Conservation (phyloP, 148 eudicot genomes). For the Fagopyrum esculentum region DNA sequence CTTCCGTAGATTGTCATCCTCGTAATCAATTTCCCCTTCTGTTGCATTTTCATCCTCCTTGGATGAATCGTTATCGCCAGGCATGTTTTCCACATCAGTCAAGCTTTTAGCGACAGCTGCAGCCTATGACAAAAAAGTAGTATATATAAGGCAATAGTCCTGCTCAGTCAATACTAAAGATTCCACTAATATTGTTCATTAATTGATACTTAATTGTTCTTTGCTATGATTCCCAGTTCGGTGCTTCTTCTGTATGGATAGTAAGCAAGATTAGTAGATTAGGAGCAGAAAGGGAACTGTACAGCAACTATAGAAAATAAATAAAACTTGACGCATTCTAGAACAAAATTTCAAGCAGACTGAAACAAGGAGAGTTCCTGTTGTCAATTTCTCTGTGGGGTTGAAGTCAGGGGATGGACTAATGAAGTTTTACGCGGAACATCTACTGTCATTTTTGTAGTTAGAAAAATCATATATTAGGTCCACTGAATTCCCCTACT, state of each 20-base stretch:
- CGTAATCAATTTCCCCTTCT: slow-evolving; percentile 49
- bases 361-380: neutral
- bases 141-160: slow-evolving; percentile 7
- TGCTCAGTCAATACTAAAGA: neutral
- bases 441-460: neutral
- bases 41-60: slow-evolving; percentile 34
- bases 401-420: neutral
- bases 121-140: slow-evolving; percentile 39
- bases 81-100: slow-evolving; percentile 39
- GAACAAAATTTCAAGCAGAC: neutral
- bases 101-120: slow-evolving; percentile 85
- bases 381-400: neutral
- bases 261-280: neutral
- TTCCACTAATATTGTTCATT: neutral
- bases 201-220: neutral
- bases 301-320: neutral
- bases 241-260: neutral
- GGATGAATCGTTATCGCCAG: slow-evolving; percentile 56
- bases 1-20: slow-evolving; percentile 42
- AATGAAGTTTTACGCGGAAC: neutral
- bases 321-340: neutral
- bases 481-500: neutral
- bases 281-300: neutral
- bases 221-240: neutral
- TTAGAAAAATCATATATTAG: neutral